These are phyloP conservation scores for Kwoniella heveanensis DNA, from an alignment of 768 basidiomycete species.

Conservation along the genomic window DNA sequence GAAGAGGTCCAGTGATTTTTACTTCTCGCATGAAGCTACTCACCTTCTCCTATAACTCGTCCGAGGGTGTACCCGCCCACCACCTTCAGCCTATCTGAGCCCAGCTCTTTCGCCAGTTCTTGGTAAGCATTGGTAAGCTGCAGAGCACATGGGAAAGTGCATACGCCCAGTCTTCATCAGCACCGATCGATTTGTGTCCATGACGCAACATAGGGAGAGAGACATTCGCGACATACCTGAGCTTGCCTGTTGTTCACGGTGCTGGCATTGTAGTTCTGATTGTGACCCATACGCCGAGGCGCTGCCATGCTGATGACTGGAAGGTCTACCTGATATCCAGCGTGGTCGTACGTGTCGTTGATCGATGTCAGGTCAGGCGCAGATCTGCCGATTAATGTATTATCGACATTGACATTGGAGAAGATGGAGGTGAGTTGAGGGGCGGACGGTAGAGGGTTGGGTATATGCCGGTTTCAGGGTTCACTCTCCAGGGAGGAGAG, in stretches of 20 bases:
- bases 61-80: conserved; percentile 94
- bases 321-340: not conserved
- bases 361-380: too few relatives aligned
- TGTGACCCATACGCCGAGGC: conserved; percentile 25
- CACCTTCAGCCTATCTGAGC: conserved; percentile 84
- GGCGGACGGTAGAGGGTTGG: not conserved
- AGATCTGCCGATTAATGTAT: too few relatives aligned
- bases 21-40: conserved; percentile 32
- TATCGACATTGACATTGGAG: too few relatives aligned
- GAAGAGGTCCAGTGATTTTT: not conserved
- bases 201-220: too few relatives aligned
- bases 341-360: too few relatives aligned
- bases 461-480: not conserved
- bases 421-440: not conserved
- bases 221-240: conserved; percentile 21
- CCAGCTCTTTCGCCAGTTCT: conserved; percentile 92
- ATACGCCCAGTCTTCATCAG: too few relatives aligned
- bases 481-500: not conserved
- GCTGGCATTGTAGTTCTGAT: conserved; percentile 9
- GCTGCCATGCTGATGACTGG: conserved; percentile 13
- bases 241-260: conserved; percentile 33
- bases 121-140: conserved; percentile 94
- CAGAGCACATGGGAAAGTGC: not conserved
- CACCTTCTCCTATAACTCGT: conserved; percentile 92
- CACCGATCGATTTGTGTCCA: too few relatives aligned